Base-by-base conservation (phyloP, 768 basidiomycete genomes). In the Macrolepiota dolichaula region DNA sequence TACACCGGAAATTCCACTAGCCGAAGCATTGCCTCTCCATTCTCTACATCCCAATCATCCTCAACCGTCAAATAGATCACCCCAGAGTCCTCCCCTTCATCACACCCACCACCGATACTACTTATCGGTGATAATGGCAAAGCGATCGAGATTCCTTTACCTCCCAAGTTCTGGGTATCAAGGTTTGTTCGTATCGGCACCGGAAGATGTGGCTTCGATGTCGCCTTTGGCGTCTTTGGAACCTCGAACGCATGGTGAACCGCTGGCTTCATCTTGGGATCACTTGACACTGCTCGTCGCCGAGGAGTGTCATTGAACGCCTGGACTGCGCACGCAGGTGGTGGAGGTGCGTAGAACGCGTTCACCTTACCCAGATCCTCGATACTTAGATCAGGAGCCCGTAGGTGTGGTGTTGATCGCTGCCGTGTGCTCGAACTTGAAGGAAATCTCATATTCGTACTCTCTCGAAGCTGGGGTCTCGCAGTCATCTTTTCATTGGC, bases 41-140 rank as follows among this genome's bases (percentile, higher is more conserved):
- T 55, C 46, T 54, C 59, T 13, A 37, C 52, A 55, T 61, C 52
- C 32, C 32, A 38, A 1, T 29, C 59, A 55, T 52, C 59, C 17
- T 61, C 59, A 36, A 61, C 59, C 12, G 59, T 61, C 29, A 61
- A n/a, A n/a, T 54, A 61, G n/a, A 61, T 54, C 15, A 47, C 53
- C 19, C 59, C 53, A 1, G 35, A 46, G 15, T 46, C 40, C 11
- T 55, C 59, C 32, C 50, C 59, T 13, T 55, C 59, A 22, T 55
- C 52, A 37, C 44, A 47, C 24, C 53, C 42, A 17, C 51, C 51
- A 6, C 46, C 57, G 6, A 49, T 24, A 32, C 52, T 55, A 4
- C 44, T 54, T 22, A 61, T 27, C n/a, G 59, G 59, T 1, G 59
- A 61, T n/a, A 61, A 36, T 11, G 59, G 59, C 24, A 61, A 24